Base-by-base conservation (phyloP, 2,329 filamentous ascomycete genomes). In the Lachnellula cervina region DNA sequence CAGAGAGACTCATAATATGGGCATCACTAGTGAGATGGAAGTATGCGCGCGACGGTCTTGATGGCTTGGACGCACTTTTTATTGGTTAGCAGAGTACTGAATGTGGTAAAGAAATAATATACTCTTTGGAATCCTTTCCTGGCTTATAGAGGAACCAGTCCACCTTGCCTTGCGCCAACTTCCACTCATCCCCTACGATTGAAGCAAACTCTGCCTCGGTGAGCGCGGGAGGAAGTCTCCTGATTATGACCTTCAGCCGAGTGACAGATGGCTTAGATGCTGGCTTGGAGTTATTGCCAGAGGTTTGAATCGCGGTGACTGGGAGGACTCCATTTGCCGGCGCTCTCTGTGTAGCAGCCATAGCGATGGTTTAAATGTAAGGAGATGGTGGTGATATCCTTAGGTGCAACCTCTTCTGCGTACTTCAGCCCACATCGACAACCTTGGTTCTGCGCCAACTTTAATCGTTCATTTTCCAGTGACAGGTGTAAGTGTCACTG, bases 101-200 rank as follows among this genome's bases (percentile, higher is more conserved):
- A 17, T 48, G n/a, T 8, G 9, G 13, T 19, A 35, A 35, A 28
- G 25, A 19, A 23, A 51, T 14, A 59, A 74, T 84, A 63, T 76
- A 95, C 91, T 96, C 89, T 68, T 85, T 87, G 1, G 91, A 92
- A 45, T 93, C 78, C 69, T 96, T 96, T 62, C 87, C 87, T 54
- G 79, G 74, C 56, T 80, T 80, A 70, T 83, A 99, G 49, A 80
- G 80, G 62, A 88, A 78, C 89, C 90, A 97, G 70, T 96, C 92
- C 13, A 95, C 83, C 69, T 86, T 94, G 34, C 90, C 90, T 48
- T 81, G 82, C n/a, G 88, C 89, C 3, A 81, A 66, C 66, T 85
- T 88, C 93, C 93, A 97, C 49, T 91, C 87, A 1, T 86, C 80
- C 4, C 91, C 92, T 13, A 97, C 71, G 8, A 84, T 79, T 14